These are phyloP conservation scores for Ulmus americana DNA, from an alignment of 331 rosid species.

Conservation along the genomic window DNA sequence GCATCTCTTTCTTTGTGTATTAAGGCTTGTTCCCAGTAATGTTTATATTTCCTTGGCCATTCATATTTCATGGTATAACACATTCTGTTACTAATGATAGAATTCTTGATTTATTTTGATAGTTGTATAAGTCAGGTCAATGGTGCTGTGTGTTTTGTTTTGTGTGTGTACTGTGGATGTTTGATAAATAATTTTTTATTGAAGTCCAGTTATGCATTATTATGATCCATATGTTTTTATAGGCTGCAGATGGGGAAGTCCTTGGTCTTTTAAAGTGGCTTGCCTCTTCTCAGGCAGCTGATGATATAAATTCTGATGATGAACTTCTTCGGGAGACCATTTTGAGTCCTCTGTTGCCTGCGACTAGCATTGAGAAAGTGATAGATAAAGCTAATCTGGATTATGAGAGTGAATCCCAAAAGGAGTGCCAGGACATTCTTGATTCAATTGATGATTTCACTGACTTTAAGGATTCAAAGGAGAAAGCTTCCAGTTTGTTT, in stretches of 20 bases:
- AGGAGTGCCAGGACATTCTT: conserved; percentile 87
- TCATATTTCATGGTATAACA: neutral
- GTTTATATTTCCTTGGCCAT: neutral
- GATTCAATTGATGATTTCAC: conserved; percentile 64
- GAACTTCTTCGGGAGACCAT: conserved; percentile 74
- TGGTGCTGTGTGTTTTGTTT: neutral
- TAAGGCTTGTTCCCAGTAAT: neutral
- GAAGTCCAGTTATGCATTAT: conserved; percentile 17
- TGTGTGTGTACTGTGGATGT: neutral
- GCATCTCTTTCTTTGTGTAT: conserved; percentile 6
- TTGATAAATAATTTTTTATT: conserved; percentile 2
- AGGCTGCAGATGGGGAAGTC: conserved; percentile 70
- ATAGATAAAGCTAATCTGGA: conserved; percentile 69
- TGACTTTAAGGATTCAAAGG: conserved; percentile 42
- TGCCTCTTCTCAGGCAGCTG: conserved; percentile 70
- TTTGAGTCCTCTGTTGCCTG: conserved; percentile 68
- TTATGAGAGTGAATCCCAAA: conserved; percentile 72
- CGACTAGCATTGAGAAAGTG: conserved; percentile 61
- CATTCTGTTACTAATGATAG: neutral
- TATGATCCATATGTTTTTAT: conserved; percentile 26
- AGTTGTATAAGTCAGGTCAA: neutral
- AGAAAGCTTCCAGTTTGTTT: conserved; percentile 28
- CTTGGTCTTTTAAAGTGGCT: conserved; percentile 74
- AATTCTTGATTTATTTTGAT: neutral
- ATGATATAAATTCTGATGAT: conserved; percentile 79